These are phyloP conservation scores for Sugiyamaella novakii DNA, from an alignment of 1,139 yeast genomes.

Conservation along the genomic window DNA sequence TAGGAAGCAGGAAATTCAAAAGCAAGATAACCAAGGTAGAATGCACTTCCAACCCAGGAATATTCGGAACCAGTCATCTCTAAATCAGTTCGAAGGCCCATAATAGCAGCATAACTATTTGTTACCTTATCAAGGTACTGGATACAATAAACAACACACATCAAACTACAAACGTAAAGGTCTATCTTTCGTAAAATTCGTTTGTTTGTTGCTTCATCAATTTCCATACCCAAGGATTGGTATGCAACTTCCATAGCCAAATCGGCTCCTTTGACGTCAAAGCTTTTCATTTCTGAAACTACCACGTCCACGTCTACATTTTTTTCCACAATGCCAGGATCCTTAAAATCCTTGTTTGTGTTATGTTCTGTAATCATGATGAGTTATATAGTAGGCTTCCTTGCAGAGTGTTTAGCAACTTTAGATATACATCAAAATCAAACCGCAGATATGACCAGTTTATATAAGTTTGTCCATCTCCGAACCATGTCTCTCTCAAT, in stretches of 20 bases:
- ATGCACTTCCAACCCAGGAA: slow-evolving; percentile 60
- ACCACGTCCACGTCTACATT: slow-evolving; percentile 1
- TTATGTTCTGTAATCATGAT: not conserved
- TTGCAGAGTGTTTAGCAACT: too few species aligned
- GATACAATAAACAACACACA: slow-evolving; percentile 56
- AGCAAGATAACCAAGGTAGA: slow-evolving; percentile 54
- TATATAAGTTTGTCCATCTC: too few species aligned
- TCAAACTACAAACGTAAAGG: slow-evolving; percentile 53
- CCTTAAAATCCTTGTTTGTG: not conserved
- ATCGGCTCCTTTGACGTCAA: slow-evolving; percentile 22
- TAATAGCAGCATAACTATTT: slow-evolving; percentile 58
- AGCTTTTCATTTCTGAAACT: slow-evolving; percentile 7
- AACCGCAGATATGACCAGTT: too few species aligned
- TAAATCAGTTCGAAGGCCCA: slow-evolving; percentile 53
- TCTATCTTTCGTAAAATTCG: slow-evolving; percentile 57
- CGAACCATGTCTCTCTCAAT: too few species aligned
- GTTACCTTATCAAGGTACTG: slow-evolving; percentile 70
- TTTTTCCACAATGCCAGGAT: slow-evolving; percentile 1
- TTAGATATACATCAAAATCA: too few species aligned
- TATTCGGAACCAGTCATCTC: slow-evolving; percentile 44
- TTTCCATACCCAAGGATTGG: slow-evolving; percentile 29
- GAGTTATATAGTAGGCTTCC: not conserved
- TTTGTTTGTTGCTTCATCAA: slow-evolving; percentile 38
- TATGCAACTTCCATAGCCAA: slow-evolving; percentile 28
- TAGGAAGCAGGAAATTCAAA: slow-evolving; percentile 56